Conservation (phyloP, 306 rosid species). For the Corylus heterophylla region DNA sequence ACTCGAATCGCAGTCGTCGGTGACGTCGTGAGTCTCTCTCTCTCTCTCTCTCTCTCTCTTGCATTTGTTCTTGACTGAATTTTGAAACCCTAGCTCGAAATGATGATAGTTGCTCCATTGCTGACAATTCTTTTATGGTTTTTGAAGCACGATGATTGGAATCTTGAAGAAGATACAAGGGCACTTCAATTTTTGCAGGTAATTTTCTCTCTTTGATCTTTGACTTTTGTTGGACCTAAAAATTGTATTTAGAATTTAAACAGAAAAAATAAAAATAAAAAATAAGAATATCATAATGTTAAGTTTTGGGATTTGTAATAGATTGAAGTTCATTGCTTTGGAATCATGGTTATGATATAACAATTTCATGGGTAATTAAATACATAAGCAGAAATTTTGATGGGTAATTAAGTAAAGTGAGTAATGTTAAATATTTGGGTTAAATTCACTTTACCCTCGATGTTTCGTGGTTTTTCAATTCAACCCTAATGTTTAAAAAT, state of each 20-base stretch:
- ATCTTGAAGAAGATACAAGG: constrained; percentile 68
- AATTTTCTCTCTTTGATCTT: not conserved
- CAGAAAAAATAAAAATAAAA: not conserved
- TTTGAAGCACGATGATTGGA: constrained; percentile 78
- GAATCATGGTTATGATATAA: not conserved
- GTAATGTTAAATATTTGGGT: no score
- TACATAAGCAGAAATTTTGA: not conserved
- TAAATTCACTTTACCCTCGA: no score
- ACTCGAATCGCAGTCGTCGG: no score
- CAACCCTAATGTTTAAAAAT: no score
- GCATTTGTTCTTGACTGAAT: not conserved
- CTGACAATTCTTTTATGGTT: not conserved
- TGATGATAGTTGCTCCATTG: no score
- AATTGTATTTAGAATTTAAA: not conserved
- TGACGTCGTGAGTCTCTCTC: no score
- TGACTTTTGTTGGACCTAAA: not conserved
- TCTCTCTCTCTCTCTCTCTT: constrained; percentile 16
- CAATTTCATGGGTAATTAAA: not conserved
- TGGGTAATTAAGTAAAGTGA: not conserved
- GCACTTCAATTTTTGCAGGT: constrained; percentile 77
- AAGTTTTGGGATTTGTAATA: not conserved
- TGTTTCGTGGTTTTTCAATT: no score
- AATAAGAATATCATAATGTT: not conserved
- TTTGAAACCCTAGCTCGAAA: not conserved
- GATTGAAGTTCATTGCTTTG: not conserved